phyloP scores from a whole-genome alignment of 2,329 filamentous ascomycete species.

The Exserohilum turcica region DNA sequence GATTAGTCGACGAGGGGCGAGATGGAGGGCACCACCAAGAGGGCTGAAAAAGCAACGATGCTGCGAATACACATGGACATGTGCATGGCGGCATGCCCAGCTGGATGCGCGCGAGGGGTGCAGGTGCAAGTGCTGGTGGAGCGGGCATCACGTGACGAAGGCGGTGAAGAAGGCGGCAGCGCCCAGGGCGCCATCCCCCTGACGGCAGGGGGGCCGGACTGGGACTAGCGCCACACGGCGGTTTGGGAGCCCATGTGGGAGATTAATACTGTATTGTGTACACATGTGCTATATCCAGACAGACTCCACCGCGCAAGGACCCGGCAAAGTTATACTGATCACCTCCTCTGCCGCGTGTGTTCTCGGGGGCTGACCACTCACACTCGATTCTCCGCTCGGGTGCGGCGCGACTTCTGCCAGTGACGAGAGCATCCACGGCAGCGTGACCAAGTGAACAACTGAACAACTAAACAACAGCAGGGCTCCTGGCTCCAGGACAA shows the following conservation, averaged over 20 bases:
- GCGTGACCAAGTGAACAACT: conserved; percentile 13
- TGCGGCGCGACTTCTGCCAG: background rate
- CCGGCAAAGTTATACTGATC: conserved; percentile 12
- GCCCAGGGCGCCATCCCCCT: conserved; percentile 1
- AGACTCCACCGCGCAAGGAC: conserved; percentile 14
- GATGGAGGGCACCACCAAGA: background rate
- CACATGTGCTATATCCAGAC: background rate
- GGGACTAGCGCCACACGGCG: conserved; percentile 17
- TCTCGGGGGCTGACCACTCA: background rate
- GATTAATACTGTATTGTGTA: conserved; percentile 12
- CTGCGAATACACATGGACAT: background rate
- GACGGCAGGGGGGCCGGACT: conserved; percentile 13
- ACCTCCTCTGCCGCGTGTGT: conserved; percentile 11
- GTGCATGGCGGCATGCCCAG: background rate
- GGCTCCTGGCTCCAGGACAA: conserved; percentile 5
- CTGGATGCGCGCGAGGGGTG: background rate
- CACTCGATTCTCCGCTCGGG: background rate
- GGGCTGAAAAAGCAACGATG: no score
- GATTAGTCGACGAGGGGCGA: background rate
- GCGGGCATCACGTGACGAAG: background rate
- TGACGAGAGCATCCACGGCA: background rate
- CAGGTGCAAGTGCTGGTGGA: background rate
- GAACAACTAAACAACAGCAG: conserved; percentile 11
- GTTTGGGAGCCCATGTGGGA: conserved; percentile 15
- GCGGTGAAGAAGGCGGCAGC: conserved; percentile 27